Base-by-base conservation (phyloP, 306 rosid species). In the Astragalus membranaceus region DNA sequence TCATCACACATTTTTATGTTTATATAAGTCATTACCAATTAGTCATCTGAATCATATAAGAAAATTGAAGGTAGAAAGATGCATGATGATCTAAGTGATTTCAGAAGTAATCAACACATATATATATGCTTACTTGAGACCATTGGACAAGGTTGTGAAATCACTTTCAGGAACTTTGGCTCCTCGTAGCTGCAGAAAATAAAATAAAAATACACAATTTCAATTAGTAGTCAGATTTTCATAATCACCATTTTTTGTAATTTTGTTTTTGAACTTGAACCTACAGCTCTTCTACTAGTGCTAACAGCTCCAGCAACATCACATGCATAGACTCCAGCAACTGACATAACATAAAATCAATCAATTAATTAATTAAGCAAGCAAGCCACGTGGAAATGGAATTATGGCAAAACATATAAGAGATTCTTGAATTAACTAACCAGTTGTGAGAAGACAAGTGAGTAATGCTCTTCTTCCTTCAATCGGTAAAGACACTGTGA, bases 141-240 rank as follows among this genome's bases (percentile, higher is more conserved):
- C 98, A 81, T 67, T 93, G 16, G 97, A 94, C 49, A 93, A 90
- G 53, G 92, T 84, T 79, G 72, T 90, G 75, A 46, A 93, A 84
- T 93, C 98, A 80, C 85, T 88, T 75, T 88, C 96, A 32, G 98
- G 96, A 87, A 93, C 62, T 87, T 93, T 93, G 4, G 89, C 80
- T 26, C 79, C 86, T 29, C 83, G 33, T 7, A 82, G 78, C 86
- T 82, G 63, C 67, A 69, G 10, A 69, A 69, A 41, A 20, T 39
- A 55, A 30, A 76, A 30, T 0, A 49, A 52, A 56, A 8, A 48
- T 17, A 32, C 70, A 30, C 6, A 49, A 35, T 73, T 14, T 53
- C 46, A 69, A 49, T 72, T n/a, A 63, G 51, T 46, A 56, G 8
- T 42, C 41, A 43, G 32, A 13, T 48, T 59, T 43, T 56, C 36